Base-by-base conservation (phyloP, 2,329 filamentous ascomycete species). In the Byssothecium circinans region DNA sequence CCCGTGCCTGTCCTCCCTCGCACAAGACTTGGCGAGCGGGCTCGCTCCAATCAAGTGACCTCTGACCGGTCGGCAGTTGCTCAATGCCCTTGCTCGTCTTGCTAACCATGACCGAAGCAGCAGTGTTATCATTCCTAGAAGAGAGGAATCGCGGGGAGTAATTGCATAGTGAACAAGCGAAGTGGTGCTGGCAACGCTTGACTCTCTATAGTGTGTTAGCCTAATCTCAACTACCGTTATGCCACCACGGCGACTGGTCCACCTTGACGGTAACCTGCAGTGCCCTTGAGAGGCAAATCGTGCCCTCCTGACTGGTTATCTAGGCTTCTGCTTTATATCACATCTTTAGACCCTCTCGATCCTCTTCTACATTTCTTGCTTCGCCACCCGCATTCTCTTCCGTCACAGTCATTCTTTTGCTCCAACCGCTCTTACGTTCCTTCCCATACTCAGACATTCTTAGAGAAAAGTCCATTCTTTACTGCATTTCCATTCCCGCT, bases 371-470 rank as follows among this genome's bases (percentile, higher is more conserved):
- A 68, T 69, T 62, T 54, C 61, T 58, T 61, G 58, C 57, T 43
- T 53, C 43, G 41, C 60, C 59, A 53, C 57, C 52, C 58, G 62
- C 62, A 60, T 69, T 68, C 61, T 58, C 56, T 60, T 53, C 46
- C 37, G 56, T 54, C 58, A 10, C 23, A 72, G 71, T 74, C 72
- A 72, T 71, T 75, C 71, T 65, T 73, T 75, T 67, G 62, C 66
- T 69, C 70, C 67, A 71, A 67, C 68, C 12, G 68, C 65, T 68
- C 56, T 25, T 64, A 73, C 69, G 67, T 71, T 75, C 72, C 43
- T 62, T 74, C 73, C 54, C 10, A 25, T 10, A 52, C 46, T 60
- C 62, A 73, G 58, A 68, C 70, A 74, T 75, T 75, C 69, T 74
- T 73, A 68, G 54, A 54, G 54, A 56, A 39, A 15, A 59, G 56